Base-by-base conservation (phyloP, 139 green algal genomes). In the Chlorella sorokiniana region DNA sequence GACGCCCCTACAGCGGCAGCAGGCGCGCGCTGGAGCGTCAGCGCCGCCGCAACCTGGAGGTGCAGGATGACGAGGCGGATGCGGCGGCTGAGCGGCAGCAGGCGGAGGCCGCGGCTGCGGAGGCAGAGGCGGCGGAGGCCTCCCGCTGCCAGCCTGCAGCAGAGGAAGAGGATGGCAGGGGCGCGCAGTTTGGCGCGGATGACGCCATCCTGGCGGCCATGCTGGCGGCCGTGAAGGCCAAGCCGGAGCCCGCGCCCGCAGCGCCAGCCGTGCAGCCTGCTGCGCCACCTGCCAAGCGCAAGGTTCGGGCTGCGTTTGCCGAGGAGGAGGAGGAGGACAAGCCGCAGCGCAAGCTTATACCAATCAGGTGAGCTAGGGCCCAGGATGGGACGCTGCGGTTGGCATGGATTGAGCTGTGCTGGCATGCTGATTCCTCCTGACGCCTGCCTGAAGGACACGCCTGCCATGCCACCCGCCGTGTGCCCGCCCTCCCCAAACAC, bases 271-370 rank as follows among this genome's bases (percentile, higher is more conserved):
- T n/a, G n/a, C n/a, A n/a, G n/a, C n/a, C 67, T 62, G 65, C 35
- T 78, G 61, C 85, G 79, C 37, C 85, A 18, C 40, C 31, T 11
- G 35, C 8, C 33, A 79, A 68, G 51, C 64, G 61, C 23, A 78
- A 48, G 23, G 73, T 52, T 45, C 48, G 40, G 42, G 54, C 87
- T 9, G 85, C 77, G 4, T 95, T 96, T 91, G 89, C 78, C 3
- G 92, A 91, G 10, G 93, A 95, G 37, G 91, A 96, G 45, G 91
- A 96, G 31, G 90, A 94, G 67, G 86, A 88, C 7, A 84, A 85
- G 64, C 91, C 90, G 45, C 82, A 83, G 81, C 84, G 94, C 27
- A 88, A 85, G 69, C 90, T 97, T 29, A 85, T 90, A 25, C 84
- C 86, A 20, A 85, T 88, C 45, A 76, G 70, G 44, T 20, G 7